Base-by-base conservation (phyloP, 2,329 filamentous ascomycete species). In the Claviceps digitariae region DNA sequence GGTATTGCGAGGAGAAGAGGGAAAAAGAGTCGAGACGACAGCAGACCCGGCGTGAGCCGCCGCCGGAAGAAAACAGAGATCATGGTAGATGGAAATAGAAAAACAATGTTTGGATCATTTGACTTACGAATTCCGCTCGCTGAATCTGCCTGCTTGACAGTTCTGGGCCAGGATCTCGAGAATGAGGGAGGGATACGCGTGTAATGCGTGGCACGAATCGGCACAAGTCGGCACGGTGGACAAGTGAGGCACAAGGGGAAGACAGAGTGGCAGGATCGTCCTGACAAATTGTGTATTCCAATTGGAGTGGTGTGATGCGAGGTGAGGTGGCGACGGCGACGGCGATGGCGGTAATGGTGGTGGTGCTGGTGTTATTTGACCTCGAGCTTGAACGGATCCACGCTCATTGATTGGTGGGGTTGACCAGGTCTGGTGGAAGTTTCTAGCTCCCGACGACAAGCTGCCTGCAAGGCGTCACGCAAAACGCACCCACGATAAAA, bases 391-490 rank as follows among this genome's bases (percentile, higher is more conserved):
- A 15, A 38, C 7, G 36, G 36, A 45, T 23, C 23, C 23, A 25
- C 21, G 43, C 5, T 25, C 43, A 25, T 17, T 25, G 43, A 45
- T 45, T 45, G 43, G 43, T 25, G 43, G 21, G 23, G 41, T 44
- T 25, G 21, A 45, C 43, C 23, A 25, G 20, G 13, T 12, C n/a
- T 45, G 54, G 53, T 60, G 57, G 59, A 60, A 60, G 56, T 56
- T 57, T 57, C 57, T 61, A 60, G 58, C 55, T 57, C 13, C 25
- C 23, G 44, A 46, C 44, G 17, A 46, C 15, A n/a, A n/a, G n/a
- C n/a, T n/a, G n/a, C n/a, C n/a, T n/a, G n/a, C n/a, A n/a, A n/a
- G n/a, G n/a, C n/a, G n/a, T 36, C 10, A 36, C 12, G 34, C 34
- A 38, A 17, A 38, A 38, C 36, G 41, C 40, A 43, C 4, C 20